Evolutionary conservation across 352 stramenopile species (phyloP).

Genomic region (Pythium phragmiticola): DNA sequence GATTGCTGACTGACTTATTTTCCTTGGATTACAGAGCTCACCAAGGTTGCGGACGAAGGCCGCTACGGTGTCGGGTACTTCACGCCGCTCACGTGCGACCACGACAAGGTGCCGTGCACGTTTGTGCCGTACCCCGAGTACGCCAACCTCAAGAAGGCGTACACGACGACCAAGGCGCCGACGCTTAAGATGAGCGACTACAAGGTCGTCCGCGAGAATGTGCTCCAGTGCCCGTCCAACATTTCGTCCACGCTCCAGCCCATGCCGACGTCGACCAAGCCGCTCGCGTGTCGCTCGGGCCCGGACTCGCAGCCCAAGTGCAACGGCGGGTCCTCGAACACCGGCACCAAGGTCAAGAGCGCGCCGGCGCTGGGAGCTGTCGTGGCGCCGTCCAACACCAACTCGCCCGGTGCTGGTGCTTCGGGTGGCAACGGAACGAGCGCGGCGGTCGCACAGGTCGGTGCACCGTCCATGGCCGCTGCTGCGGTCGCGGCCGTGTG

Average conservation of each 20-base stretch:
- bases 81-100: slow-evolving; percentile 53
- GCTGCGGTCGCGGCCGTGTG: slow-evolving; percentile 13
- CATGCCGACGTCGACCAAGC: slow-evolving; percentile 29
- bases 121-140: slow-evolving; percentile 63
- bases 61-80: slow-evolving; percentile 69
- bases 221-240: slow-evolving; percentile 36
- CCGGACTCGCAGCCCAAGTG: slow-evolving; percentile 28
- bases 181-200: slow-evolving; percentile 43
- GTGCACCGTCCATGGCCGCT: neutral
- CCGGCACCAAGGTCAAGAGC: slow-evolving; percentile 9
- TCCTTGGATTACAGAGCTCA: slow-evolving; percentile 29
- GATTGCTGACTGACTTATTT: neutral
- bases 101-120: slow-evolving; percentile 42
- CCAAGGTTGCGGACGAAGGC: slow-evolving; percentile 42
- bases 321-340: slow-evolving; percentile 27
- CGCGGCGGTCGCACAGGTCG: neutral
- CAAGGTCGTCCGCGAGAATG: slow-evolving; percentile 25
- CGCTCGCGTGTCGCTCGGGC: slow-evolving; percentile 27
- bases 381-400: slow-evolving; percentile 21
- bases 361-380: slow-evolving; percentile 17
- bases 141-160: slow-evolving; percentile 47
- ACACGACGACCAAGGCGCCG: slow-evolving; percentile 43
- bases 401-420: slow-evolving; percentile 5
- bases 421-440: slow-evolving; percentile 17
- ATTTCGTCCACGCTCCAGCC: slow-evolving; percentile 27